Conservation (phyloP, 1,284 basidiomycete genomes). For the Microbotryum lychnidis-dioicae region DNA sequence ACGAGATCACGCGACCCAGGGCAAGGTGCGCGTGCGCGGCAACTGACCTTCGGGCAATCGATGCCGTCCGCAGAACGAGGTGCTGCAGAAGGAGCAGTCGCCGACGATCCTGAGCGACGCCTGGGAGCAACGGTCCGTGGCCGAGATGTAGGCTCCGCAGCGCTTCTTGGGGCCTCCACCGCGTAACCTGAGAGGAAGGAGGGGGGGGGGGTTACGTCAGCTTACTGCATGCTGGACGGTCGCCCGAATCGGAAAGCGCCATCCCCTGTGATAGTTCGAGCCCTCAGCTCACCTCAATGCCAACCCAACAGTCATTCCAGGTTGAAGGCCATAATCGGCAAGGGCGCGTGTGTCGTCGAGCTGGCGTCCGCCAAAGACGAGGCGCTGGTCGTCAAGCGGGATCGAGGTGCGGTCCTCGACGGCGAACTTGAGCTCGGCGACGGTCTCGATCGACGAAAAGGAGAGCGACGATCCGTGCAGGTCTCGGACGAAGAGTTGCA, state of each 20-base stretch:
- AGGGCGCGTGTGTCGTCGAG: constrained; percentile 9
- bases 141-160: constrained; percentile 13
- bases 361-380: constrained; percentile 20
- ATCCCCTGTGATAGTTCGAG: background rate
- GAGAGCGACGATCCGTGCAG: constrained; percentile 9
- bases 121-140: constrained; percentile 54
- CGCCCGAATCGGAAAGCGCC: background rate
- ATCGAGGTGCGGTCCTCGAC: constrained; percentile 21
- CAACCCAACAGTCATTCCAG: constrained; percentile 9
- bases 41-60: constrained; percentile 48
- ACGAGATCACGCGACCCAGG: background rate
- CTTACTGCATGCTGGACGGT: background rate
- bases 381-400: constrained; percentile 24
- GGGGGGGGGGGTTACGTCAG: background rate
- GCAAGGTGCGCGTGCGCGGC: background rate
- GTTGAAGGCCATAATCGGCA: constrained; percentile 11
- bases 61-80: constrained; percentile 57
- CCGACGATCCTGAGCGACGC: constrained; percentile 71
- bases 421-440: constrained; percentile 16
- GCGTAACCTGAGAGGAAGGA: constrained; percentile 7
- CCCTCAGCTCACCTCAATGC: constrained; percentile 8
- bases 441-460: constrained; percentile 12
- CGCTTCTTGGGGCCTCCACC: constrained; percentile 31
- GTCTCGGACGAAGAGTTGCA: constrained; percentile 14
- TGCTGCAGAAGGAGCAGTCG: constrained; percentile 65